Evolutionary conservation across 768 basidiomycete species (phyloP).

Genomic region (Termitomyces sp.): DNA sequence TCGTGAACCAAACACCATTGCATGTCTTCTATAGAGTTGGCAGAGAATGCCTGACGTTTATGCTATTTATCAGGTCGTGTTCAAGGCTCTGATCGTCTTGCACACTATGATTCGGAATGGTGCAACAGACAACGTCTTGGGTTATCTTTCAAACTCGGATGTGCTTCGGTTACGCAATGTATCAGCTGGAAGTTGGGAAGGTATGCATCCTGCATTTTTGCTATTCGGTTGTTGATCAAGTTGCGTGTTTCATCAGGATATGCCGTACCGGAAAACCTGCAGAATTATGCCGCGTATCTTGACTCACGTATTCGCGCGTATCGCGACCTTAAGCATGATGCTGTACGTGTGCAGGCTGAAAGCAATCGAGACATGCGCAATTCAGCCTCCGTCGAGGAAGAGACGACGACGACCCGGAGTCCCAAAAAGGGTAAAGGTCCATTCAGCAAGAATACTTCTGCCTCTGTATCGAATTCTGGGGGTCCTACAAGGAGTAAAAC

Average conservation of each 20-base stretch:
- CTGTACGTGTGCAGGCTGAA: conserved; percentile 90
- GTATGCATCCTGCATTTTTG: conserved; percentile 31
- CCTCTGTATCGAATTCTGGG: conserved; percentile 17
- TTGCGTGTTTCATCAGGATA: conserved; percentile 51
- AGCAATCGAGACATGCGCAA: conserved; percentile 81
- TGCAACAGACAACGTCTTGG: conserved; percentile 88
- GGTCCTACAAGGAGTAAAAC: conserved; percentile 64
- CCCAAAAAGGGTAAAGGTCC: conserved; percentile 12
- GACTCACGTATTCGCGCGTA: conserved; percentile 86
- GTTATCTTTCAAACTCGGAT: conserved; percentile 76
- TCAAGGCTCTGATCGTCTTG: conserved; percentile 93
- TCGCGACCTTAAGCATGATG: conserved; percentile 89
- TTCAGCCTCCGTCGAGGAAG: conserved; percentile 58
- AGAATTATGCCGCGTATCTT: conserved; percentile 83
- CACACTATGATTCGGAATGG: conserved; percentile 97
- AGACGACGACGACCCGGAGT: conserved; percentile 26
- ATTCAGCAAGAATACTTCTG: conserved; percentile 21
- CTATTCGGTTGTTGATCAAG: not conserved
- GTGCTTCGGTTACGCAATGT: conserved; percentile 81
- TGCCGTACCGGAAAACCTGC: conserved; percentile 77
- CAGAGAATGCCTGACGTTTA: not conserved
- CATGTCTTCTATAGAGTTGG: conserved; percentile 30
- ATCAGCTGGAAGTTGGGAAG: conserved; percentile 82
- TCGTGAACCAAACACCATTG: conserved; percentile 87
- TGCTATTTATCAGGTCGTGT: conserved; percentile 67